phyloP scores from a whole-genome alignment of 495 filamentous ascomycete species.

The Aspergillus ellipticus region DNA sequence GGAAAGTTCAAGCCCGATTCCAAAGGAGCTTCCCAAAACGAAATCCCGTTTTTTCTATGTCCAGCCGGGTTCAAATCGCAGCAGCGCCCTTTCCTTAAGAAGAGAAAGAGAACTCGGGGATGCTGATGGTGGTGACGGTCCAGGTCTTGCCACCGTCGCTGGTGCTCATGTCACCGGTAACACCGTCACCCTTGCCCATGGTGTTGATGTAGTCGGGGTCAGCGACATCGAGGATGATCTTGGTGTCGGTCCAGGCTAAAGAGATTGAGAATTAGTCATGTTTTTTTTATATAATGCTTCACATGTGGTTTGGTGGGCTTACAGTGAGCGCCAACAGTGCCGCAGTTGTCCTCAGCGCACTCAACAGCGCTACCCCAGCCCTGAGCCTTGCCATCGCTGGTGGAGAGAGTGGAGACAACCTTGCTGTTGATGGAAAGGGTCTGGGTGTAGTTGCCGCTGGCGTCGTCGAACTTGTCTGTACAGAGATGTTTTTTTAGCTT shows the following conservation, averaged over 20 bases:
- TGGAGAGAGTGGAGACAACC: constrained; percentile 37
- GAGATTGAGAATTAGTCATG: constrained; percentile 6
- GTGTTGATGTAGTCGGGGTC: constrained; percentile 40
- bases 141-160: constrained; percentile 40
- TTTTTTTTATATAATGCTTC: no score
- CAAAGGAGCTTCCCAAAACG: no score
- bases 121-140: constrained; percentile 31
- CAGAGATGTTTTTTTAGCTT: background rate
- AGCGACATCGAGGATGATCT: constrained; percentile 31
- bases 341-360: constrained; percentile 35
- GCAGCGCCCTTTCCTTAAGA: background rate
- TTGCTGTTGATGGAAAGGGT: constrained; percentile 33
- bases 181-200: constrained; percentile 24
- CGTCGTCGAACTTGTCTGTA: constrained; percentile 36
- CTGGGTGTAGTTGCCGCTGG: constrained; percentile 37
- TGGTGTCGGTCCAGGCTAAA: constrained; percentile 34
- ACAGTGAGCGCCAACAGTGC: constrained; percentile 36
- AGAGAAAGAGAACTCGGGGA: constrained; percentile 30
- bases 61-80: no score
- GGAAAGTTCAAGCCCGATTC: no score
- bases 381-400: constrained; percentile 28
- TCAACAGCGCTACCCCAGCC: constrained; percentile 43
- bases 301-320: constrained; percentile 1
- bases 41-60: no score
- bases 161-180: constrained; percentile 33